phyloP scores from a whole-genome alignment of 225 moss, liverwort and hornwort genomes.

The Antitrichia curtipendula region DNA sequence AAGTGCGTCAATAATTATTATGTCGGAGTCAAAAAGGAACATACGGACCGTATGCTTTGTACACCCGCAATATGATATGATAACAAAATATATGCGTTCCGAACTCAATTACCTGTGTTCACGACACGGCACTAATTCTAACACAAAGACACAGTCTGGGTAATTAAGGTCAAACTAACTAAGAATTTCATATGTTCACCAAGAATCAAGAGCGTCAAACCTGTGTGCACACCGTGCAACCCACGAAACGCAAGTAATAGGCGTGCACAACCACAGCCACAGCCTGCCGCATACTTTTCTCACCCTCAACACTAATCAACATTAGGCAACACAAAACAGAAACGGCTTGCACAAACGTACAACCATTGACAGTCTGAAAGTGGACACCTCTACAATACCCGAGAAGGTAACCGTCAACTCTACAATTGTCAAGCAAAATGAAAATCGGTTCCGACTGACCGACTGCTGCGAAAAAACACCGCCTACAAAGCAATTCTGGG shows the following conservation, averaged over 20 bases:
- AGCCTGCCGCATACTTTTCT: not conserved
- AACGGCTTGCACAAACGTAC: not conserved
- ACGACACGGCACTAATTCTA: not conserved
- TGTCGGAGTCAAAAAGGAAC: not conserved
- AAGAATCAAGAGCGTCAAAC: not conserved
- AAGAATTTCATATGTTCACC: not conserved
- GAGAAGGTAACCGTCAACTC: conserved; percentile 10
- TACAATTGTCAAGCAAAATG: not conserved
- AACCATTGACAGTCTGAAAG: not conserved
- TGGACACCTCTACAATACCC: not conserved
- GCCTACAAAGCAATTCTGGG: not conserved
- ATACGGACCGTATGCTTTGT: not conserved
- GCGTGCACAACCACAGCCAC: not conserved
- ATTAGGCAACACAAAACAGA: not conserved
- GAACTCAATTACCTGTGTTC: not conserved
- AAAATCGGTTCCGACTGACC: not conserved
- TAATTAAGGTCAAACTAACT: not conserved
- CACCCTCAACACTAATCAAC: not conserved
- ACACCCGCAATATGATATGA: not conserved
- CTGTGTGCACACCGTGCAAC: not conserved
- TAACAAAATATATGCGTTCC: not conserved
- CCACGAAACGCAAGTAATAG: not conserved
- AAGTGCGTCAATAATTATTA: conserved; percentile 1
- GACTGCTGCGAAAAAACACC: not conserved
- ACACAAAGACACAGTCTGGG: not conserved